A percentile compares a stretch with the other conserved stretches of the same genome.
Evolutionary conservation across 192 early-diverging fungal species (phyloP).

Genomic region (Coemansia asiatica): DNA sequence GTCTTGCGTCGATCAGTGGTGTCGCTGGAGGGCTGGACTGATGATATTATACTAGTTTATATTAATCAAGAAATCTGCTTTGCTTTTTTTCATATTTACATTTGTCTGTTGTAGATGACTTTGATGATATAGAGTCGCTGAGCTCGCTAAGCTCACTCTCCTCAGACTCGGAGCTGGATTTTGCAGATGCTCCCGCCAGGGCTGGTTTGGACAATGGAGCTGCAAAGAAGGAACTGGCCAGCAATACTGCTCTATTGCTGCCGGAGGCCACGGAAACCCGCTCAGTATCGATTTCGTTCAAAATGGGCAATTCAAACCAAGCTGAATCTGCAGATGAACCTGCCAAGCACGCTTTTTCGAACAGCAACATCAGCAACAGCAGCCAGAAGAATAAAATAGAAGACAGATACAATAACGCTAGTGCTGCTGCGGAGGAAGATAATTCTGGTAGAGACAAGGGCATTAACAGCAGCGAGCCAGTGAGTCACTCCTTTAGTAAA

Average conservation of each 20-base stretch:
- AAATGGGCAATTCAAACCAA: too few relatives aligned
- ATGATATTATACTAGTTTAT: background rate
- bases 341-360: too few relatives aligned
- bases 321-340: too few relatives aligned
- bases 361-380: too few relatives aligned
- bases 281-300: too few relatives aligned
- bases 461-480: too few relatives aligned
- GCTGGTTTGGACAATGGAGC: background rate
- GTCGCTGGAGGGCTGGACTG: background rate
- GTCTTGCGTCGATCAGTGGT: slow-evolving; percentile 3
- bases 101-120: slow-evolving; percentile 6
- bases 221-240: background rate
- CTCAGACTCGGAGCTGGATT: slow-evolving; percentile 14
- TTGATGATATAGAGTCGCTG: slow-evolving; percentile 25
- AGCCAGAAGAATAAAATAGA: too few relatives aligned
- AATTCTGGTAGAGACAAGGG: too few relatives aligned
- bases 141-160: slow-evolving; percentile 44
- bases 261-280: too few relatives aligned
- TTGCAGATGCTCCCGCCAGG: slow-evolving; percentile 4
- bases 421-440: too few relatives aligned
- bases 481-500: too few relatives aligned
- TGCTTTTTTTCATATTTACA: background rate
- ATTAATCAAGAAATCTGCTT: slow-evolving; percentile 1
- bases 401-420: too few relatives aligned
- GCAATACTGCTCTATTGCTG: background rate